Evolutionary conservation across 75 land plant species (phyloP), one percentile per base, ranked within the genome.

Genomic region (Cryptomeria japonica): DNA sequence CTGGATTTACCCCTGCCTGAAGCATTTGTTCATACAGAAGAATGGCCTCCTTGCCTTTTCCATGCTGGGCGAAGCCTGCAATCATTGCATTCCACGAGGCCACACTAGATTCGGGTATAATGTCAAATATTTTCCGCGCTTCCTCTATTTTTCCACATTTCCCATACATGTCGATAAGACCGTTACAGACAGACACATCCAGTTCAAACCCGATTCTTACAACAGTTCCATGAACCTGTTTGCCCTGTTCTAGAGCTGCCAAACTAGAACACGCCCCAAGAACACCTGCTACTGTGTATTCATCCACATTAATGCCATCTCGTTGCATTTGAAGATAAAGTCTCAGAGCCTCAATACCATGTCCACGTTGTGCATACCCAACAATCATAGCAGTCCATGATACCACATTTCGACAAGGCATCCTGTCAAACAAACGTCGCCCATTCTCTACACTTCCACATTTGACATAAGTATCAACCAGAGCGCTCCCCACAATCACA

Each of bases 71-170:
- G 47, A 84, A 87, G 38, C 89, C 92, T 36, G 85, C 56, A 31
- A 93, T 87, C 89, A 93, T 87, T 37, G 89, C 88, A 84, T 88
- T 93, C 94, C 94, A 93, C 3, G 94, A 87, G 25, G 88, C 88
- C 22, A 86, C 84, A 87, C 79, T 84, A 53, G 80, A 76, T 53
- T 64, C 83, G 12, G 80, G 64, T 89, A 93, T 87, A 38, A 55
- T 88, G 15, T 89, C 87, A 73, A 93, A 93, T 2, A 89, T 58
- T 58, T 41, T 18, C 32, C 58, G 87, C 53, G 94, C 90, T 86
- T 93, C 86, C 32, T 92, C 80, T 76, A 93, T 56, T 16, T 56
- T 91, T 18, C 94, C 91, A 86, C 94, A 93, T 87, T 92, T 93
- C 13, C 89, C 91, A 89, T 93, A 93, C 91, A 93, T 91, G 86